Base-by-base conservation (phyloP, 768 basidiomycete genomes). In the Mycena metata region DNA sequence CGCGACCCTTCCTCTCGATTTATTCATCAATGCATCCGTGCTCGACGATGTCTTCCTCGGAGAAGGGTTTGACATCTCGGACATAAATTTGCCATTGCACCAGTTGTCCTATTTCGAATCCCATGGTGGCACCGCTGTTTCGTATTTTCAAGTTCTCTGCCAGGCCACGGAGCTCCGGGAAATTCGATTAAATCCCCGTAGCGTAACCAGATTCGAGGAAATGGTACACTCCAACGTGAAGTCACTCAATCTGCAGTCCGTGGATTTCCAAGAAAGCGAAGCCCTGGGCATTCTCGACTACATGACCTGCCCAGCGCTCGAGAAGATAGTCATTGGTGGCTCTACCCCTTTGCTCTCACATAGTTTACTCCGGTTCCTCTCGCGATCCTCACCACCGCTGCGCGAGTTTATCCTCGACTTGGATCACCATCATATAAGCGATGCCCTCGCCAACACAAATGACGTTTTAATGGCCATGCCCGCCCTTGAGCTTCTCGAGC, bases 61-160 rank as follows among this genome's bases (percentile, higher is more conserved):
- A 12, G n/a, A 45, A 4, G 57, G 49, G 1, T 66, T 66, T 24
- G n/a, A 5, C 42, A n/a, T 60, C 2, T 35, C 50, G 33, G 51
- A 54, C 4, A 23, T 60, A 41, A 41, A 12, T 30, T 10, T 66
- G 3, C 57, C 64, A 0, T 19, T 59, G 19, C 19, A 52, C 42
- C 64, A 66, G 50, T 26, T 66, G 33, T 45, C 50, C 21, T 45
- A 60, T 54, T 66, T 66, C 51, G 49, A 52, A 42, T 33, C 56
- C 8, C 64, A 41, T 19, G 57, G 19, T 21, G 36, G 12, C 8
- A 15, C 49, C 12, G 3, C 21, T 17, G 36, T 4, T 26, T n/a
- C 58, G 6, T 36, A 52, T 33, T 52, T 66, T 11, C 21, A 33
- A 4, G 56, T 54, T 4, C 33, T 58, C 11, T 42, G 24, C 5